Evolutionary conservation across 306 rosid genomes (phyloP).

Genomic region (Cicer cuneatum): DNA sequence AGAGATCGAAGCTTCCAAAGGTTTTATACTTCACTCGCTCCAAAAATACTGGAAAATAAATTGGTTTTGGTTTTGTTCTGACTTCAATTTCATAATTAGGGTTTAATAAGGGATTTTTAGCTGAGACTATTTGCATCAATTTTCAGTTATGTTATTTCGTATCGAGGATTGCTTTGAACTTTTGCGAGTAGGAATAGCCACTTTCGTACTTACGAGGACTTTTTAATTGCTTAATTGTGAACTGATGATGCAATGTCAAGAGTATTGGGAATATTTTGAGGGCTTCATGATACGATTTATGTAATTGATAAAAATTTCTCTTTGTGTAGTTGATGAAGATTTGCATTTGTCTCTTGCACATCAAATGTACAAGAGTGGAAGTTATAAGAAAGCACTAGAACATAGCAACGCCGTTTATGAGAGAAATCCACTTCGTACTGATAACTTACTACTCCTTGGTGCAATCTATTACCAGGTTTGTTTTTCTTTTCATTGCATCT

Average conservation of each 20-base stretch:
- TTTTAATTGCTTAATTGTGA: neutral
- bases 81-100: slow-evolving; percentile 36
- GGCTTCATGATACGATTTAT: neutral
- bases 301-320: neutral
- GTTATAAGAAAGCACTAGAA: slow-evolving; percentile 88
- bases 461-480: slow-evolving; percentile 97
- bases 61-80: slow-evolving; percentile 6
- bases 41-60: slow-evolving; percentile 2
- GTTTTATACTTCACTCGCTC: neutral
- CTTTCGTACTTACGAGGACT: neutral
- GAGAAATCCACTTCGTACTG: slow-evolving; percentile 83
- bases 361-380: slow-evolving; percentile 89
- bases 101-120: slow-evolving; percentile 27
- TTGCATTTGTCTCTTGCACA: slow-evolving; percentile 80
- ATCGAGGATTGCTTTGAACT: neutral
- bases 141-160: neutral
- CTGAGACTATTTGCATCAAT: neutral
- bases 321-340: slow-evolving; percentile 85
- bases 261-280: neutral
- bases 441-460: slow-evolving; percentile 91
- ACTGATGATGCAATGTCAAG: neutral
- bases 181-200: neutral
- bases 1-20: neutral
- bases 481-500: neutral
- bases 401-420: slow-evolving; percentile 83